Base-by-base conservation (phyloP, 371 early-diverging fungal genomes). In the Coemansia sp. region DNA sequence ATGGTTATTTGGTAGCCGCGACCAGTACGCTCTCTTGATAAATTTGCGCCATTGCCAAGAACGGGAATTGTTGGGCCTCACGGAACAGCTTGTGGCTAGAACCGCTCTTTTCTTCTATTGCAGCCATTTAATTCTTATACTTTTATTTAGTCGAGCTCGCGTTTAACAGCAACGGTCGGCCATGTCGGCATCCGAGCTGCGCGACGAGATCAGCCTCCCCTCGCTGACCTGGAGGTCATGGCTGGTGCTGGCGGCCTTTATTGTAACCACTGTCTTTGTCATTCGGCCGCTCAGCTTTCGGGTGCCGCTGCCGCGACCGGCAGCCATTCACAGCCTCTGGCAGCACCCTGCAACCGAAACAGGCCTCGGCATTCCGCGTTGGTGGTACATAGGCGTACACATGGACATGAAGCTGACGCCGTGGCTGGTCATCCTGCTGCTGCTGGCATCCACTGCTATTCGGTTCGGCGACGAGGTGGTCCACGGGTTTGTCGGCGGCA, bases 381-480 rank as follows among this genome's bases (percentile, higher is more conserved):
- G 61, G 62, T 42, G 49, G 20, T 31, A 32, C 2, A 47, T 32
- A 1, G 47, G 41, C 10, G 30, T 85, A 14, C 68, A 78, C 9
- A 65, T 91, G 36, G 82, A 87, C 59, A 80, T 88, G 26, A 86
- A 88, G 13, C 85, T 88, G 0, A 87, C 86, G 0, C 91, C 91
- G 0, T 81, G 86, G 14, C 30, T 89, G 4, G 87, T 85, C 1
- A 83, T 88, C 5, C 67, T 89, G 20, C 56, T 90, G 41, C 78
- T 90, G 36, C 73, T 90, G 50, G 80, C 85, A 2, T 82, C 84
- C 5, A 73, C 72, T 20, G 73, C 85, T 0, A 87, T 89, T 35
- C 55, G 60, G 41, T 75, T 81, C 14, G 32, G 26, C n/a, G 31
- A 68, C 10, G 85, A 82, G 31, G 79, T 92, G 11, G 63, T 63